phyloP scores from a whole-genome alignment of 1,284 basidiomycete species.

The Cutaneotrichosporon sp. region DNA sequence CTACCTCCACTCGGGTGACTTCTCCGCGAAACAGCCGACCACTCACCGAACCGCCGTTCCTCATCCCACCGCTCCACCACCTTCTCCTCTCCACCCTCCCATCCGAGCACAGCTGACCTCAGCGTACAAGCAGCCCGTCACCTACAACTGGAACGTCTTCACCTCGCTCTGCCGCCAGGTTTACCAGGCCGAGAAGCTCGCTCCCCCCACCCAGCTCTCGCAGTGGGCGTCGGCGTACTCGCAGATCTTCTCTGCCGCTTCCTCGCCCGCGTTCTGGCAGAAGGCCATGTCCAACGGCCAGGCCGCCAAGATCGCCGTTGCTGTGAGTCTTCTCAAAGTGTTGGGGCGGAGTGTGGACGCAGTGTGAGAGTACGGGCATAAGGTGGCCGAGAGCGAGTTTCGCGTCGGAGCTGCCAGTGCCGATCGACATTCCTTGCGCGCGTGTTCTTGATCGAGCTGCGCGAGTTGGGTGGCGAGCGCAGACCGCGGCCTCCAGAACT shows the following conservation, averaged over 20 bases:
- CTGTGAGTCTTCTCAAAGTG: conserved; percentile 64
- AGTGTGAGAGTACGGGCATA: not conserved
- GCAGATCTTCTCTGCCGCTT: conserved; percentile 69
- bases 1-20: not conserved
- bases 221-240: conserved; percentile 70
- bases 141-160: conserved; percentile 81
- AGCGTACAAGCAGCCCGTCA: conserved; percentile 81
- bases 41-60: not conserved
- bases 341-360: not conserved
- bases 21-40: not conserved
- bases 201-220: conserved; percentile 71
- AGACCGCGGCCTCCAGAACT: too few relatives aligned
- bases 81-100: not conserved
- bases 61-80: not conserved
- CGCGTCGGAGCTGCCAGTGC: not conserved
- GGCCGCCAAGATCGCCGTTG: conserved; percentile 75
- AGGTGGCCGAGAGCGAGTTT: not conserved
- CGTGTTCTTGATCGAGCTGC: not conserved
- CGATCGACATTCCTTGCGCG: not conserved
- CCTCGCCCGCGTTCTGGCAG: conserved; percentile 69
- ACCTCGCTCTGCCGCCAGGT: conserved; percentile 86
- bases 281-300: conserved; percentile 70
- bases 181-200: conserved; percentile 83
- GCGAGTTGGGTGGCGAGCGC: not conserved
- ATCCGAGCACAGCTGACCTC: conserved; percentile 7